These are phyloP conservation scores for Suillus variegatus DNA, from an alignment of 768 basidiomycete genomes.

Conservation along the genomic window DNA sequence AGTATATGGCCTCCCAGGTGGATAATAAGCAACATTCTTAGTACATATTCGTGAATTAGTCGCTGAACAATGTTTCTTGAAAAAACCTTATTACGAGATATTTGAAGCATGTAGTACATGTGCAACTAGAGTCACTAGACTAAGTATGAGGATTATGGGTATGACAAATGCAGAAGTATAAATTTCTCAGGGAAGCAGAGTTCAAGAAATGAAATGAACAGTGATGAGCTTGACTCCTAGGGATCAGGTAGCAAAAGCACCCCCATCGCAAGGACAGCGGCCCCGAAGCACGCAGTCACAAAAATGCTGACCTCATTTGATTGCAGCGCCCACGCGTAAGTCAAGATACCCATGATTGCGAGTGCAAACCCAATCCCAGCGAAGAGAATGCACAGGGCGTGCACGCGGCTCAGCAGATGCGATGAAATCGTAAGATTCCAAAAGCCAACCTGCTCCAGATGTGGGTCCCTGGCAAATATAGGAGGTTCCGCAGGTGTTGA, in stretches of 20 bases:
- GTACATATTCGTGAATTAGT: too few species aligned
- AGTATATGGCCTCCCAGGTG: too few species aligned
- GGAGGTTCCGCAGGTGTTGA: constrained; percentile 23
- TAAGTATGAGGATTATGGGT: background rate
- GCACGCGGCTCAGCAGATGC: constrained; percentile 50
- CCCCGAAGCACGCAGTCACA: constrained; percentile 39
- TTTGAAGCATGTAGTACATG: too few species aligned
- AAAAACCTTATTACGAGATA: too few species aligned
- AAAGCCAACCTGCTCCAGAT: constrained; percentile 54
- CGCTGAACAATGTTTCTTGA: too few species aligned
- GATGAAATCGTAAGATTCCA: constrained; percentile 33
- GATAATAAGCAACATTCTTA: too few species aligned
- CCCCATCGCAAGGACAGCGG: constrained; percentile 30
- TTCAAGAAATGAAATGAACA: background rate
- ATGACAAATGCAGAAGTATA: background rate
- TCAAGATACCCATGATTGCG: constrained; percentile 49
- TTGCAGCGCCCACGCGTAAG: constrained; percentile 52
- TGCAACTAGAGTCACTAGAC: too few species aligned
- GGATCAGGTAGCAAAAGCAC: background rate
- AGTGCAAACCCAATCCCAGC: constrained; percentile 51
- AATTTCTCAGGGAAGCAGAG: background rate
- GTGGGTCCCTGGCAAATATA: constrained; percentile 48
- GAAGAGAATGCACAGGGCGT: constrained; percentile 48
- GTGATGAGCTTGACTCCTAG: background rate
- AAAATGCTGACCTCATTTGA: constrained; percentile 47